Conservation (phyloP, 1,139 yeast species). For the Hansenula lynferdii region DNA sequence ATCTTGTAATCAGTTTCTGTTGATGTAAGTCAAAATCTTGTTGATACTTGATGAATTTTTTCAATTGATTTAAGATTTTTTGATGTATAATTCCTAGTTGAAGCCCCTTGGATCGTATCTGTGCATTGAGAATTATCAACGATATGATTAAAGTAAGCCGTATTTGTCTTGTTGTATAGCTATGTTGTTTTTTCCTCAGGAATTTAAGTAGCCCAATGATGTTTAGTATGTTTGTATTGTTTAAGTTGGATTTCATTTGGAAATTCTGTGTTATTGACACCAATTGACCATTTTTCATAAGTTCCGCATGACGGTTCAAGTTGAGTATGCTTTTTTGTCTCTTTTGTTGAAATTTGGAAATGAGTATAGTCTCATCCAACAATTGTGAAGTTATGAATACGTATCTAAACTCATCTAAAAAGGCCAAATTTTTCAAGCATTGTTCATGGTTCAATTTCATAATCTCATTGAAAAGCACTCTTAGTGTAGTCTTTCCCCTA, state of each 20-base stretch:
- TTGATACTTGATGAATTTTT: constrained; percentile 10
- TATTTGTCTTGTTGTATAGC: not conserved
- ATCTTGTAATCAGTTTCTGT: constrained; percentile 14
- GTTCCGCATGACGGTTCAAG: not conserved
- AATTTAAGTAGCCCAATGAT: constrained; percentile 16
- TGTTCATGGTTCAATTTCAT: not conserved
- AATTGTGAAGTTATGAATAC: constrained; percentile 37
- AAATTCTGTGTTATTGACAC: not conserved
- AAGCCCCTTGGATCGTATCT: not conserved
- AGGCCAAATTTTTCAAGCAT: constrained; percentile 13
- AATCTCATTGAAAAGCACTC: not conserved
- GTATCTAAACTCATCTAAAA: constrained; percentile 41
- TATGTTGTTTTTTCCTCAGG: not conserved
- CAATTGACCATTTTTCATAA: constrained; percentile 3
- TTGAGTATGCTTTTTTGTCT: constrained; percentile 12
- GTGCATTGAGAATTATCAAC: not conserved
- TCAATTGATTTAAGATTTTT: constrained; percentile 12
- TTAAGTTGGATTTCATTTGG: constrained; percentile 1
- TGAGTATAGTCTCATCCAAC: constrained; percentile 28
- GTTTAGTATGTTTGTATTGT: not conserved
- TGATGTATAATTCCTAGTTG: constrained; percentile 8
- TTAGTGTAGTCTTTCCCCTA: not conserved
- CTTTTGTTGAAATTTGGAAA: constrained; percentile 18
- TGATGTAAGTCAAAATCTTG: constrained; percentile 16
- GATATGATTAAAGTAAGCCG: not conserved